phyloP scores from a whole-genome alignment of 805 yeast genomes.

The Phaffomyces opuntiae region DNA sequence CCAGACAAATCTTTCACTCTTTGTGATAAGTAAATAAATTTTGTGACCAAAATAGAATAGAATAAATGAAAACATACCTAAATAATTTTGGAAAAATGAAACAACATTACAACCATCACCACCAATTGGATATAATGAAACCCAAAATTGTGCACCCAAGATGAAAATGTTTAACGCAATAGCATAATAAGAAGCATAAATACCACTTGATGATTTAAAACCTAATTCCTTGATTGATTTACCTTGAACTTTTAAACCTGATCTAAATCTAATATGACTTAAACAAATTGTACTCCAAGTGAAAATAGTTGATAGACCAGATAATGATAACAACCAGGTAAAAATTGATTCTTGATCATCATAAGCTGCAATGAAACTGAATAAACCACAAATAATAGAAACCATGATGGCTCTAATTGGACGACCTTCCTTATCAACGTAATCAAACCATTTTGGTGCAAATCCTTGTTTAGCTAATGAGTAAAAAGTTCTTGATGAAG shows the following conservation, averaged over 20 bases:
- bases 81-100: constrained; percentile 46
- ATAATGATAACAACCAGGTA: constrained; percentile 56
- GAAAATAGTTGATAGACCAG: constrained; percentile 55
- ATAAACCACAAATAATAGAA: constrained; percentile 48
- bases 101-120: constrained; percentile 29
- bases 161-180: constrained; percentile 41
- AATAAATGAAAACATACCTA: constrained; percentile 40
- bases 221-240: constrained; percentile 44
- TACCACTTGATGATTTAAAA: constrained; percentile 44
- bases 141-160: constrained; percentile 57
- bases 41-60: constrained; percentile 45
- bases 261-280: constrained; percentile 52
- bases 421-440: constrained; percentile 51
- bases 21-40: constrained; percentile 27
- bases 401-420: constrained; percentile 49
- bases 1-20: constrained; percentile 25
- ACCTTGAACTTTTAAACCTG: constrained; percentile 50
- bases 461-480: constrained; percentile 66
- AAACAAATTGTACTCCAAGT: constrained; percentile 57
- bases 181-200: constrained; percentile 47
- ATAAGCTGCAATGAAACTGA: constrained; percentile 64
- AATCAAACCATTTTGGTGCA: constrained; percentile 48
- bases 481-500: constrained; percentile 64
- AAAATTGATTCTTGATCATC: constrained; percentile 51
- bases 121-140: constrained; percentile 55